Conservation (phyloP, 2,329 filamentous ascomycete genomes). For the Ophiostoma montium region DNA sequence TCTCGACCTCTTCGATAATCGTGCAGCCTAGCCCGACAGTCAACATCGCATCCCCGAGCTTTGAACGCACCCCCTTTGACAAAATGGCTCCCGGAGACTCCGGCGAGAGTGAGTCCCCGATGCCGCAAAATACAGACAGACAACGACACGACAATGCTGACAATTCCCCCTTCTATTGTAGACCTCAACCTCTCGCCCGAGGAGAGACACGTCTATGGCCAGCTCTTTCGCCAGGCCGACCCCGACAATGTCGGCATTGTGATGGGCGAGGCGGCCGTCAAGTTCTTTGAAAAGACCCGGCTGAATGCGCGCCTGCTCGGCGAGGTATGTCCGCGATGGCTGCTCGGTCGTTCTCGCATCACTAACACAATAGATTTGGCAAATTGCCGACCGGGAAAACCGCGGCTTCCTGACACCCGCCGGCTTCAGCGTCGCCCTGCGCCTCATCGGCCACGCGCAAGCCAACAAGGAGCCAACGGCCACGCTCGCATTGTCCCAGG, state of each 20-base stretch:
- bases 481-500: constrained; percentile 72
- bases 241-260: constrained; percentile 84
- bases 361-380: constrained; percentile 66
- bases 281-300: constrained; percentile 94
- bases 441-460: constrained; percentile 92
- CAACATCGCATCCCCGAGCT: neutral
- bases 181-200: constrained; percentile 70
- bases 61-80: constrained; percentile 1
- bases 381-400: constrained; percentile 95
- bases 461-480: constrained; percentile 67
- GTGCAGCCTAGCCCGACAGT: too few relatives aligned
- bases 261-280: constrained; percentile 88
- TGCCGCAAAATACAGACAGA: neutral
- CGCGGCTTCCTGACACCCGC: constrained; percentile 82
- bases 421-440: constrained; percentile 83
- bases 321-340: constrained; percentile 49
- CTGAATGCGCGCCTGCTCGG: constrained; percentile 75
- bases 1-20: neutral
- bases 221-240: constrained; percentile 87
- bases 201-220: constrained; percentile 86
- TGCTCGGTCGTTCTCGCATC: too few relatives aligned
- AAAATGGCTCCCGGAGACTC: constrained; percentile 19
- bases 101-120: constrained; percentile 16
- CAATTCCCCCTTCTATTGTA: neutral
- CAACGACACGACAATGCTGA: neutral